Evolutionary conservation across 2,329 filamentous ascomycete species (phyloP), one percentile per base, ranked within the genome.

Genomic region (Neofusicoccum umdonicola): DNA sequence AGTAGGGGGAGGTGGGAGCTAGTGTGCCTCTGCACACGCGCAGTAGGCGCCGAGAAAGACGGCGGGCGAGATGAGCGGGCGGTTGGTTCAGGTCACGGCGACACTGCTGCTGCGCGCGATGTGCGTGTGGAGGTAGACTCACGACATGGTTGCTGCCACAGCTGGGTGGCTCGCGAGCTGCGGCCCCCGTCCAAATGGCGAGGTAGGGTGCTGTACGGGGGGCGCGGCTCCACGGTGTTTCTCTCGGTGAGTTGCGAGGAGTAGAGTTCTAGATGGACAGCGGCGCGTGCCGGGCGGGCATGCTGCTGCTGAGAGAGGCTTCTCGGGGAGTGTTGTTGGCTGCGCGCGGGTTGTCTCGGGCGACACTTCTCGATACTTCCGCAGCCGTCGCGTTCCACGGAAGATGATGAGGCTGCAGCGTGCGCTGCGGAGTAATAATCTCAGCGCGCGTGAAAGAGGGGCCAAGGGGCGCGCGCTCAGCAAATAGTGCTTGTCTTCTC

Each of bases 61-160:
- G 42, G 19, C 15, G 42, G 56, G 27, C 31, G n/a, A 13, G 22
- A 37, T 17, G n/a, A 31, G 27, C 17, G 22, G 41, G 11, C 35
- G 41, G 22, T 22, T 58, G 41, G 13, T 45, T 17, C 27, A 56
- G 39, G 54, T 58, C 54, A 58, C 54, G 54, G 54, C 54, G 54
- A 45, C 54, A 35, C 54, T 31, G 54, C 54, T 19, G 27, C 27
- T 4, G 27, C 27, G n/a, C 15, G n/a, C 37, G 35, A 19, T 27
- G 45, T 27, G 19, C 19, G 27, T 47, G 56, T 47, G 42, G 56
- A 60, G 56, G 41, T 17, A 44, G 56, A 63, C 61, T 63, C 50
- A 63, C 61, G 61, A 63, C 61, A 63, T 63, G 61, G 48, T 63
- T 44, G 48, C 39, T 62, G 47, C 37, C 42, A 56, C 51, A n/a